A percentile compares a stretch with the other conserved stretches of the same genome.
phyloP scores from a whole-genome alignment of 2,329 filamentous ascomycete genomes.

The Penicillium brasilianum region DNA sequence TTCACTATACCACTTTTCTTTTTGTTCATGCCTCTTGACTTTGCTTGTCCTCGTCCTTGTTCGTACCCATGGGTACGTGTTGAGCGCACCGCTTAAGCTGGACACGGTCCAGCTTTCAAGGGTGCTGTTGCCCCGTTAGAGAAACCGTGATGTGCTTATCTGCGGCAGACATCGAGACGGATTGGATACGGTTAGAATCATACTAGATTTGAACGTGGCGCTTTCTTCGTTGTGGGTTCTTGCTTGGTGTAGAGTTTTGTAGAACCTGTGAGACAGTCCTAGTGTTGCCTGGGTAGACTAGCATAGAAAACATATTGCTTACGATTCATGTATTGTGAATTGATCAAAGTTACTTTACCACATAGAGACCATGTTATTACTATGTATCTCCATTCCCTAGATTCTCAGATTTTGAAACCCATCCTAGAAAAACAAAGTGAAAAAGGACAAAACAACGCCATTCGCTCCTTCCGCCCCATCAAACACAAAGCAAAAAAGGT shows the following conservation, averaged over 20 bases:
- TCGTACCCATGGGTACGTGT: slow-evolving; percentile 9
- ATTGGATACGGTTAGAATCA: not conserved
- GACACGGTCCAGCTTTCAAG: too few species aligned
- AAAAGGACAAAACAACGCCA: not conserved
- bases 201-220: not conserved
- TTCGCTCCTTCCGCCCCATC: not conserved
- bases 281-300: too few species aligned
- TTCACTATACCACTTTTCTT: slow-evolving; percentile 33
- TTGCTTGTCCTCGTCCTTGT: slow-evolving; percentile 14
- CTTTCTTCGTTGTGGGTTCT: too few species aligned
- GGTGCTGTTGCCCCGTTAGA: slow-evolving; percentile 4
- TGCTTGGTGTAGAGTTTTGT: too few species aligned
- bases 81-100: too few species aligned
- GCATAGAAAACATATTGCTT: too few species aligned
- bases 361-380: not conserved
- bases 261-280: too few species aligned
- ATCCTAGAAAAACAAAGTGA: not conserved
- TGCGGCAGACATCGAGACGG: not conserved
- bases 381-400: not conserved
- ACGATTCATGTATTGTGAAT: not conserved
- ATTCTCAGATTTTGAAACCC: not conserved
- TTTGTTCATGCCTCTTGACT: not conserved
- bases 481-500: not conserved
- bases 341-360: not conserved
- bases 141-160: slow-evolving; percentile 13